Evolutionary conservation across 768 basidiomycete species (phyloP), one percentile per base, ranked within the genome.

Genomic region (Leucosporidium scottii): DNA sequence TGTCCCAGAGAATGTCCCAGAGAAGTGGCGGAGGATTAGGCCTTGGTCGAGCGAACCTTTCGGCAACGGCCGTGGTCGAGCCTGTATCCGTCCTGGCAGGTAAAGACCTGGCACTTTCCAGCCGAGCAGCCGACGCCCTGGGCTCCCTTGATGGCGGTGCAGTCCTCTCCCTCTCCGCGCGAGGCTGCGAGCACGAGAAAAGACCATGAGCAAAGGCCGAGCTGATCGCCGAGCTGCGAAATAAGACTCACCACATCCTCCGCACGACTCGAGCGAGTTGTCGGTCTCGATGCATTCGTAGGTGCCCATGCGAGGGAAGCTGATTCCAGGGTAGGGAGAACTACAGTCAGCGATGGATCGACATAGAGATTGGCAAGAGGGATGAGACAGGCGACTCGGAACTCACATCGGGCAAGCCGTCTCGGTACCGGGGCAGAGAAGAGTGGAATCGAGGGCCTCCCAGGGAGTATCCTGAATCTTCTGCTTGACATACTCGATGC

Each of bases 141-240:
- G n/a, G 80, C 80, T 59, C 80, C 74, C n/a, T 80, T 78, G 67
- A 82, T 82, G 15, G 76, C 74, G 59, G 80, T 81, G 74, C 82
- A 83, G 73, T 82, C 82, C 50, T 80, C 71, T 2, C 82, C 82
- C 12, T 76, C 76, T n/a, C 74, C 78, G 23, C 62, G 64, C 10
- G 71, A 67, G 4, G 63, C 70, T 70, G 53, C 13, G 9, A 13
- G 9, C 25, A 15, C 7, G 49, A 39, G 39, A 23, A 39, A 6
- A 20, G 39, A 17, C 39, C 48, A 49, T 50, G 17, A 53, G 54
- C n/a, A 18, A 55, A n/a, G 13, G 36, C 21, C 36, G 59, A 25
- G 28, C 47, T 10, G 67, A 44, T 44, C 39, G 39, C 39, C 39
- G 39, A 17, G 27, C 53, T 9, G 53, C 31, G 25, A 28, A 31